Conservation (phyloP, 768 basidiomycete species). For the Pleurotus eryngii region DNA sequence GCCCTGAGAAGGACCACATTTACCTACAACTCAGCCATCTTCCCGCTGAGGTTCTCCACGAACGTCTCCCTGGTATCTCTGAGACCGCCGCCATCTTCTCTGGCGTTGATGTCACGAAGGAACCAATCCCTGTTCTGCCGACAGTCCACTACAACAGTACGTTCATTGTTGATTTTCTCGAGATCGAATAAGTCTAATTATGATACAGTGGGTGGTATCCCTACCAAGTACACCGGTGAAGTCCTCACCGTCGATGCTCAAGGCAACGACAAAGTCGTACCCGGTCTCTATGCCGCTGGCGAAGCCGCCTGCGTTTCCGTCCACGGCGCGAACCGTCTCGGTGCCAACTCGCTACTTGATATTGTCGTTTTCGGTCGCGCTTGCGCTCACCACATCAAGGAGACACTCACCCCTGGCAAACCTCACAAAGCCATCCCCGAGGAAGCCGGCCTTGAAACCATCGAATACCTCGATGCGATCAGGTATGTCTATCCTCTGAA, state of each 20-base stretch:
- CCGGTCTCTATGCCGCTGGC: slow-evolving; percentile 96
- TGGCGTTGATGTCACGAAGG: slow-evolving; percentile 99
- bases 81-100: slow-evolving; percentile 99
- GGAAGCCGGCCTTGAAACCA: slow-evolving; percentile 79
- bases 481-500: slow-evolving; percentile 34
- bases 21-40: slow-evolving; percentile 97
- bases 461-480: slow-evolving; percentile 88
- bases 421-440: slow-evolving; percentile 87
- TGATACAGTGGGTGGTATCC: slow-evolving; percentile 92
- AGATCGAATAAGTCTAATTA: slow-evolving; percentile 14
- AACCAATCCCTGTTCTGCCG: slow-evolving; percentile 97
- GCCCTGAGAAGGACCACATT: slow-evolving; percentile 96
- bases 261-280: slow-evolving; percentile 92
- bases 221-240: slow-evolving; percentile 97
- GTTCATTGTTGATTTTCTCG: slow-evolving; percentile 23
- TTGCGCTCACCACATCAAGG: slow-evolving; percentile 96
- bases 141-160: slow-evolving; percentile 98
- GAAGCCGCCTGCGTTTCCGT: slow-evolving; percentile 99
- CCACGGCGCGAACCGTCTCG: slow-evolving; percentile 98
- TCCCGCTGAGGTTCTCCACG: slow-evolving; percentile 92
- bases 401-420: slow-evolving; percentile 84
- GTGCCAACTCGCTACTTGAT: slow-evolving; percentile 97
- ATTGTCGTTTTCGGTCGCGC: slow-evolving; percentile 99
- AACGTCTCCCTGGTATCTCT: slow-evolving; percentile 97
- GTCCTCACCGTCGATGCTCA: slow-evolving; percentile 84